phyloP scores from a whole-genome alignment of 2,329 filamentous ascomycete genomes.

The Pseudomassariella vexata region DNA sequence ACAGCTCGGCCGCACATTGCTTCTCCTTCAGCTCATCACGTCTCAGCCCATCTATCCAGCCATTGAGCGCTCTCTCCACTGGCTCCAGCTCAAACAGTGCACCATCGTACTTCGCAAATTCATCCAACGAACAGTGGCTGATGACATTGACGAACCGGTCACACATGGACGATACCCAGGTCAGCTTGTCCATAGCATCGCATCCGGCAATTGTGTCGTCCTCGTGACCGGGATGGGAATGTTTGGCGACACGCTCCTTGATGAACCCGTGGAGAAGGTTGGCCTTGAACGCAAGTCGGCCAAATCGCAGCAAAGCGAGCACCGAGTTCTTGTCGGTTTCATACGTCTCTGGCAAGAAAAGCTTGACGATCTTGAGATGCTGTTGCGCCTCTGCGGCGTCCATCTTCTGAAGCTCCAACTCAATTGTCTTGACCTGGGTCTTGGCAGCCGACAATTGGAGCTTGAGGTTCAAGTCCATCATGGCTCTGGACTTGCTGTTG shows the following conservation, averaged over 20 bases:
- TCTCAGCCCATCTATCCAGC: conserved; percentile 79
- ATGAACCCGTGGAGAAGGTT: conserved; percentile 71
- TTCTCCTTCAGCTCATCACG: conserved; percentile 81
- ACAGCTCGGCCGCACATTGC: conserved; percentile 74
- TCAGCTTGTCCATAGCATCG: conserved; percentile 78
- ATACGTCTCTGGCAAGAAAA: conserved; percentile 84
- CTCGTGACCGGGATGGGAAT: conserved; percentile 61
- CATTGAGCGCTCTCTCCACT: conserved; percentile 82
- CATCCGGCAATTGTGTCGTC: conserved; percentile 77
- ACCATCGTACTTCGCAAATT: conserved; percentile 73
- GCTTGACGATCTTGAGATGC: conserved; percentile 80
- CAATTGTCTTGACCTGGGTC: conserved; percentile 89
- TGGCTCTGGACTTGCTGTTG: conserved; percentile 79
- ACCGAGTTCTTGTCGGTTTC: conserved; percentile 78
- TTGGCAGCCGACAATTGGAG: conserved; percentile 85
- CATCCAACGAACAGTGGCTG: conserved; percentile 67
- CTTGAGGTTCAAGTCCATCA: conserved; percentile 96
- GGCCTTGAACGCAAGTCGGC: conserved; percentile 83
- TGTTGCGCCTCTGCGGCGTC: conserved; percentile 85
- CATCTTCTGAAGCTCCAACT: conserved; percentile 78
- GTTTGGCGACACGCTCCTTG: conserved; percentile 68
- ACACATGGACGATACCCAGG: conserved; percentile 78
- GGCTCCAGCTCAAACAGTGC: conserved; percentile 85
- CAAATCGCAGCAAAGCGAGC: conserved; percentile 82
- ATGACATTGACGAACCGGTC: conserved; percentile 79